Evolutionary conservation across 2,329 filamentous ascomycete species (phyloP), one percentile per base, ranked within the genome.

Genomic region (Lecanicillium sp.): DNA sequence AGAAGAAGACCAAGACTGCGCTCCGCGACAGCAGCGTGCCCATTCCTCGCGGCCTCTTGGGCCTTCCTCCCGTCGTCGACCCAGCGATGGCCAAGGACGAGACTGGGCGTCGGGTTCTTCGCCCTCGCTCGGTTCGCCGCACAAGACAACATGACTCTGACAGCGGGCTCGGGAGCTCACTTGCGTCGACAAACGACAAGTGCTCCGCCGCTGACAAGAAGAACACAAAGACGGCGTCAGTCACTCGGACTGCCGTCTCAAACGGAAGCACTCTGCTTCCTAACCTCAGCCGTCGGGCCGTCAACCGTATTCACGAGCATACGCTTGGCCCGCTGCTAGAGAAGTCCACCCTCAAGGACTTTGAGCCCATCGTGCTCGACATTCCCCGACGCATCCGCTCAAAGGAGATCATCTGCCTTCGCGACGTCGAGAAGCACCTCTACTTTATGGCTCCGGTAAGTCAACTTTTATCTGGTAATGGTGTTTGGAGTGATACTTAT

Each of bases 391-490:
- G 83, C 55, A 92, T 95, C 58, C 77, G 79, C 55, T 77, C 81
- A 56, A 89, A 87, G 62, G 80, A 92, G 53, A 92, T 97, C 55
- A 80, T 85, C 59, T 95, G 85, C 66, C 77, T 97, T 40, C 81
- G 90, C 60, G 90, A 97, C 63, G 74, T 97, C 36, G 90, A 97
- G 65, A 95, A 95, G 76, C 90, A 84, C 9, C 70, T 97, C 45
- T 78, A 96, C 55, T 88, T 89, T 64, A 79, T 89, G 60, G 87
- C 89, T 68, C 87, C 87, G 61, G 90, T 96, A 83, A 94, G 89
- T 94, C 62, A 71, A 57, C 58, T 69, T 64, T 65, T 66, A 62
- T 68, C 60, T 63, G 68, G 70, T 65, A 58, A 57, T 63, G 68
- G 69, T 59, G 60, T 72, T 66, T 73, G 73, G 71, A 71, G 72